Evolutionary conservation across 2,329 filamentous ascomycete species (phyloP), one percentile per base, ranked within the genome.

Genomic region (Diplodia corticola): DNA sequence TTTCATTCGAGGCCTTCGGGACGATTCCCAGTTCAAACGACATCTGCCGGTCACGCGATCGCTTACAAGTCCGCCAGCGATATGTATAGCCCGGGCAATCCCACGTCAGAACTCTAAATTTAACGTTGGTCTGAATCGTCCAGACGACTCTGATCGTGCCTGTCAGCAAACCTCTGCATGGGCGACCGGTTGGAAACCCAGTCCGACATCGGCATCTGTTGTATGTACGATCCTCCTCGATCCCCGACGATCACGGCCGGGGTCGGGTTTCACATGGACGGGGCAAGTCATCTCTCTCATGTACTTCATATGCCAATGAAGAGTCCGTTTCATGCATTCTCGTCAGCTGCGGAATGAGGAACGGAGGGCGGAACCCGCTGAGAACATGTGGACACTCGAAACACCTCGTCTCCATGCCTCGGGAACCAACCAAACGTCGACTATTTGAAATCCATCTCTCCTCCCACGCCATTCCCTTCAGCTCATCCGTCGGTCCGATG

Each of bases 281-380:
- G 67, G 55, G 12, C 46, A 60, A 24, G 66, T n/a, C 65, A 81
- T 82, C 60, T 80, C 76, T 54, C 80, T 78, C 6, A 81, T 57
- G 0, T 80, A 74, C 4, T 67, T 55, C 0, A 74, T 65, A 68
- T 81, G 82, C 0, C 80, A 10, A 33, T 10, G 30, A 33, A 82
- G 0, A 80, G 81, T 2, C 81, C 80, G 1, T n/a, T 28, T n/a
- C 82, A 33, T 33, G 12, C 1, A 37, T 33, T 15, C n/a, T 22
- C 13, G 5, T 24, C 17, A 15, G 13, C 51, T 20, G n/a, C 48
- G 28, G 48, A 50, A 50, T 28, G 1, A 7, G 5, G 12, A 50
- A 33, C 30, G 30, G 30, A 33, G 30, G 3, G 3, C 12, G 9
- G 6, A 33, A 3, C 30, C 30, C 30, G 30, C 30, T 2, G 30